Percentiles rank a stretch among this genome's conserved stretches.
These are phyloP conservation scores for Leishmania major DNA, from an alignment of 208 protist species.

Conservation along the genomic window DNA sequence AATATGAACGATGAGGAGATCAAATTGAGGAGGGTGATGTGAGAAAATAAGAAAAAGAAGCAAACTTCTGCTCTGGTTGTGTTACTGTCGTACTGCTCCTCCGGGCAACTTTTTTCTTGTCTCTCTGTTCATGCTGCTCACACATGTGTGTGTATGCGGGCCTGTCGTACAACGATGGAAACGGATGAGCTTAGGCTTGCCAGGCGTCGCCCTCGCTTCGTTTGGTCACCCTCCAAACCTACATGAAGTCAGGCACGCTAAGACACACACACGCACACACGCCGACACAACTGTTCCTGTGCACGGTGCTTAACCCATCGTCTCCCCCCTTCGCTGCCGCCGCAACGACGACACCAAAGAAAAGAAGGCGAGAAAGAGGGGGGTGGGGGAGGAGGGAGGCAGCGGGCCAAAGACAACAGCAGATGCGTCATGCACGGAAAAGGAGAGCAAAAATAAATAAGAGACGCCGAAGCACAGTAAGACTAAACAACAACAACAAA, in stretches of 20 bases:
- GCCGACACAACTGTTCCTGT: not conserved
- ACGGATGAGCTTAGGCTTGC: not conserved
- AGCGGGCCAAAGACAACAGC: not conserved
- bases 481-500: not conserved
- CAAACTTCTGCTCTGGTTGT: not conserved
- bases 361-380: not conserved
- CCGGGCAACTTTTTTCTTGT: not conserved
- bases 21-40: not conserved
- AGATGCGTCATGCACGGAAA: not conserved
- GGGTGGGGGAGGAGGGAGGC: not conserved
- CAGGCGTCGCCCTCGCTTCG: not conserved
- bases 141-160: not conserved
- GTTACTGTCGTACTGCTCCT: not conserved
- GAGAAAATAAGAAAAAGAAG: not conserved
- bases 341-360: not conserved
- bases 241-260: not conserved
- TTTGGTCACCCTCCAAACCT: not conserved
- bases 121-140: not conserved
- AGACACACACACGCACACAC: not conserved
- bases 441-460: not conserved
- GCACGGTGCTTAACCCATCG: not conserved
- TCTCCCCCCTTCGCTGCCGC: not conserved
- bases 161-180: not conserved
- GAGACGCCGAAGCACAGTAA: not conserved
- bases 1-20: too few species aligned